Evolutionary conservation across 2,329 filamentous ascomycete genomes (phyloP), one percentile per base, ranked within the genome.

Genomic region (Hypoxylon sp.): DNA sequence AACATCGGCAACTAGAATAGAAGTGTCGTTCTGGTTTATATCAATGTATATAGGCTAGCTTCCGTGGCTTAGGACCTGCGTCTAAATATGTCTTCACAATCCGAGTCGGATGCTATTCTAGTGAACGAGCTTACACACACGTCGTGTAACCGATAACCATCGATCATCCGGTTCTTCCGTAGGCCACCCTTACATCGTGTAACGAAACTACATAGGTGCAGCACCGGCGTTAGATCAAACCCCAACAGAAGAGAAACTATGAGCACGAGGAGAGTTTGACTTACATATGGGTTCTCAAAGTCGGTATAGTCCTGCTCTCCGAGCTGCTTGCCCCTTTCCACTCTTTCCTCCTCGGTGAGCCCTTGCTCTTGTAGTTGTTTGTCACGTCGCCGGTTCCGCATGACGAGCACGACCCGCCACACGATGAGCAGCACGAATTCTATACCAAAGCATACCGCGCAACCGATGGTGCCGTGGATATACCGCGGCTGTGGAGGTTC

Each of bases 361-460:
- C 78, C 79, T 29, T 78, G 72, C 10, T 75, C 74, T 1, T 59
- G 75, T 19, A 78, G 61, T 2, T 66, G 54, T 31, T 71, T 75
- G 32, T 79, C 77, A 6, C 79, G 75, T 8, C 75, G 75, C 48
- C 73, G 75, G 65, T 85, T 85, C 27, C 82, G 75, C 68, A 78
- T 75, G 19, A 82, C 77, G 46, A 83, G 80, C 6, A 82, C 78
- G 0, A 78, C 11, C 6, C 82, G 75, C 82, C 82, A 84, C 0
- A 66, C 39, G 8, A 78, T 54, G 1, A 85, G 77, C 0, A 83
- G 71, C 4, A 81, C 27, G 47, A 81, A 79, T 59, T 82, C 72
- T 0, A 81, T 70, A 1, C 70, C 80, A 63, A 81, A 81, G 68
- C 81, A 81, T 2, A 80, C 66, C 1, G 80, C 78, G 35, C 82